Percentiles rank a stretch among this genome's conserved stretches.
phyloP scores from a whole-genome alignment of 108 stramenopile species.

The Nitzschia inconspicua region DNA sequence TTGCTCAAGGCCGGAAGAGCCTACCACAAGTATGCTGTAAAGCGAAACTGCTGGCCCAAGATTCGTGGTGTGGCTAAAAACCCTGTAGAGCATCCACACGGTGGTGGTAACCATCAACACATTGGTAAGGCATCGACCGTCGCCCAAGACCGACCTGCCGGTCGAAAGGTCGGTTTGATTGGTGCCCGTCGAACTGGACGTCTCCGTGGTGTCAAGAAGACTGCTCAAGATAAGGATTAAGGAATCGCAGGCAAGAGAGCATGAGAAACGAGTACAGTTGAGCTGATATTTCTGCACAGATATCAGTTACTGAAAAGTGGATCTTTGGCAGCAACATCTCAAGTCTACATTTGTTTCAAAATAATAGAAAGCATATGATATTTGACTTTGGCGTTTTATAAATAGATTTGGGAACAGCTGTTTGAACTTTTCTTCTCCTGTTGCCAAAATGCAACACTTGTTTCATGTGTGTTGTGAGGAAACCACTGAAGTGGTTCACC shows the following conservation, averaged over 20 bases:
- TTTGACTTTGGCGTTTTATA: no score
- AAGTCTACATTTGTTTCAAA: no score
- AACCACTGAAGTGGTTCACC: no score
- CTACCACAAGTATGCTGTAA: conserved; percentile 99
- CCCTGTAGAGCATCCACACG: conserved; percentile 99
- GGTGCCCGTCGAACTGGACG: conserved; percentile 99
- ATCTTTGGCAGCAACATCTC: no score
- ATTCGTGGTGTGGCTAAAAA: conserved; percentile 99
- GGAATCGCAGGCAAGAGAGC: background rate
- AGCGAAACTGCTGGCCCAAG: conserved; percentile 99
- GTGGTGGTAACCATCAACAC: conserved; percentile 99
- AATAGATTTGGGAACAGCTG: no score
- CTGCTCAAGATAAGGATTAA: conserved; percentile 91
- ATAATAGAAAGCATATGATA: no score
- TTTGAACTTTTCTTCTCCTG: no score
- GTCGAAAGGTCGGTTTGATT: conserved; percentile 98
- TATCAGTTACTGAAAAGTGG: no score
- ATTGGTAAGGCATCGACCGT: conserved; percentile 98
- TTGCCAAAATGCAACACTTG: no score
- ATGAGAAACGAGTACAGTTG: no score
- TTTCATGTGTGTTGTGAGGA: no score
- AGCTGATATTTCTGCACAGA: no score
- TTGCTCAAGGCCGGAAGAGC: conserved; percentile 99
- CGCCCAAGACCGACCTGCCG: conserved; percentile 84
- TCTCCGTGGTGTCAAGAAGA: conserved; percentile 97